Evolutionary conservation across 75 land plant genomes (phyloP), one percentile per base, ranked within the genome.

Genomic region (Azolla pinnata): DNA sequence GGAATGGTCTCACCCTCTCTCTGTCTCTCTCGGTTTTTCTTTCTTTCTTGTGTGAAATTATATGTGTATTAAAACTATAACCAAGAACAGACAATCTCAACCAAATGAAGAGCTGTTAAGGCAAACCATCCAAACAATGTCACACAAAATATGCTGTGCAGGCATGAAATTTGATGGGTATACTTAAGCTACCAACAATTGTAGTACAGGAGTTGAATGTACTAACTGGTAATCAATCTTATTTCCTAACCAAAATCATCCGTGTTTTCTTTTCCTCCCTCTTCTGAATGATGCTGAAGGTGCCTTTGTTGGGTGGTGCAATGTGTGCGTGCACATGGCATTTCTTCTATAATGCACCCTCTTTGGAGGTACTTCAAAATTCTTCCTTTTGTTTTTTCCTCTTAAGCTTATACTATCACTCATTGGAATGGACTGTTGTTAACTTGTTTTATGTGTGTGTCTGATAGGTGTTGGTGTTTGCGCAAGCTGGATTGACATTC

Each of bases 241-340:
- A 16, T 51, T 8, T 51, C 19, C 19, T 51, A 52, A n/a, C 17
- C 19, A 12, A 7, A 12, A n/a, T n/a, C 54, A 12, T 8, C 7
- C 8, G 9, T 19, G 9, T 9, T 9, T 40, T 25, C 28, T 16
- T 54, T 54, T 27, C 31, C 16, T 40, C 44, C 16, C 16, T 29
- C 17, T 34, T 17, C 48, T 3, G 33, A 3, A 30, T 45, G 35
- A 45, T 45, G 19, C 24, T 33, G 32, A 67, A 91, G 98, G 98
- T 93, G 56, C 98, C 98, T 8, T 52, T 86, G 26, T 76, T 93
- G 56, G 98, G 98, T 72, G 98, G 98, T 75, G 98, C 98, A 24
- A 42, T 93, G 58, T 89, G 96, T 72, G 98, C 98, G 16, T 92
- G 97, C 66, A 92, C 97, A 14, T 92, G 98, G 98, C 98, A 93